Evolutionary conservation across 345 rosid species (phyloP), one percentile per base, ranked within the genome.

Genomic region (Zanthoxylum bungeanum): DNA sequence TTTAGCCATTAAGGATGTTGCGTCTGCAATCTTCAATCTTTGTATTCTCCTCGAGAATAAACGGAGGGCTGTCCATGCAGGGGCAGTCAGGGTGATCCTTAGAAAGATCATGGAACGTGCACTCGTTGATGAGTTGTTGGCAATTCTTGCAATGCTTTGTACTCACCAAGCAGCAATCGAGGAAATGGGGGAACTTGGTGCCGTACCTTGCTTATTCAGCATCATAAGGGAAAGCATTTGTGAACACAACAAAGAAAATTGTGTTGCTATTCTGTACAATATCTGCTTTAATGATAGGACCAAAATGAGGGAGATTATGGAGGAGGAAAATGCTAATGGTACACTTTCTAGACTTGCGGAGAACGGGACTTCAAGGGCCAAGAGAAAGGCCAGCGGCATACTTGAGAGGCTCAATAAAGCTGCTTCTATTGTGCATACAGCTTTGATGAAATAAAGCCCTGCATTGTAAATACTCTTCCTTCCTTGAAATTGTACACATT

Each of bases 371-470:
- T 76, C 73, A 33, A 82, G 95, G 69, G 85, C 86, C 3, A 79
- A 75, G 83, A 82, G 92, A 65, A 90, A 86, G 79, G 88, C 92
- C 0, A 65, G 37, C 36, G 70, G 73, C 57, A 82, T 86, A 28
- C 81, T 89, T 9, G 68, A 81, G 66, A 76, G 66, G 77, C 66
- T 79, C 9, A 72, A 71, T 37, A 69, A 64, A 75, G 73, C 53
- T 37, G 76, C 65, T 67, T 51, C 55, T 14, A 64, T 71, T 68
- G 59, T 69, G 57, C 73, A 75, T 28, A 70, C 77, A 62, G 53
- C 60, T 39, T n/a, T 75, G 59, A 68, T 30, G 59, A 60, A 55
- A 27, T 10, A 46, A 57, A 57, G 0, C 57, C 14, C 59, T 12
- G 4, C 17, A 1, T 25, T 72, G 76, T 66, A 66, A 37, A 66